Base-by-base conservation (phyloP, 768 basidiomycete genomes). In the Lentinula guzmanii region DNA sequence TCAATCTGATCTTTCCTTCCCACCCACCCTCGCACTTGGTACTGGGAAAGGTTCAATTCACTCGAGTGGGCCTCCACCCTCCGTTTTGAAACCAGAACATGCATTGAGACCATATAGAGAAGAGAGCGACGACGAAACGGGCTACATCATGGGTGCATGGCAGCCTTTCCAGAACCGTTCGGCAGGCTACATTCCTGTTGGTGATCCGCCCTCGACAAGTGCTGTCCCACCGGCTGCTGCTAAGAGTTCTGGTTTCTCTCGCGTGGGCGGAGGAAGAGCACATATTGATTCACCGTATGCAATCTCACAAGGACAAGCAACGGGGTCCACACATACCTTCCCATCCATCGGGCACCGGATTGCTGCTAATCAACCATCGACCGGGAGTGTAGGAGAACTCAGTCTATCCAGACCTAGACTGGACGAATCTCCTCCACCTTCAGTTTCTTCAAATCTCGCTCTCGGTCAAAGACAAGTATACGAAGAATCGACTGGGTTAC, bases 111-210 rank as follows among this genome's bases (percentile, higher is more conserved):
- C 89, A 33, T 91, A 91, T 70, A 80, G 79, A 64, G 89, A 92
- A 68, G 89, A 92, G 46, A 88, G 82, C 65, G 91, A 92, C 62
- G 89, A 89, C 66, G 91, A 91, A 64, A 80, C 76, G 59, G 89
- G 91, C 11, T 90, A 79, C 65, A 97, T 98, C 69, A 96, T 98
- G 93, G 89, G 87, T 45, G 92, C 95, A n/a, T 96, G 93, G 92
- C 86, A 89, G 65, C 84, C 87, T 33, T 90, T 84, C 76, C 83
- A 83, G 37, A 58, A 56, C 16, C 55, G 51, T 0, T 76, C 80
- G 6, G 70, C 78, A 21, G 82, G 82, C 0, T 84, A 85, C 68
- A 58, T 69, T 21, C 73, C 80, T 8, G 77, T 86, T 21, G 73
- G 74, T 21, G 80, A 82, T 35, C 67, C 69, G 15, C 64, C 72